A percentile compares a stretch with the other conserved stretches of the same genome.
These are phyloP conservation scores for Chlamydomonas eustigma DNA, from an alignment of 139 green algal species.

Conservation along the genomic window DNA sequence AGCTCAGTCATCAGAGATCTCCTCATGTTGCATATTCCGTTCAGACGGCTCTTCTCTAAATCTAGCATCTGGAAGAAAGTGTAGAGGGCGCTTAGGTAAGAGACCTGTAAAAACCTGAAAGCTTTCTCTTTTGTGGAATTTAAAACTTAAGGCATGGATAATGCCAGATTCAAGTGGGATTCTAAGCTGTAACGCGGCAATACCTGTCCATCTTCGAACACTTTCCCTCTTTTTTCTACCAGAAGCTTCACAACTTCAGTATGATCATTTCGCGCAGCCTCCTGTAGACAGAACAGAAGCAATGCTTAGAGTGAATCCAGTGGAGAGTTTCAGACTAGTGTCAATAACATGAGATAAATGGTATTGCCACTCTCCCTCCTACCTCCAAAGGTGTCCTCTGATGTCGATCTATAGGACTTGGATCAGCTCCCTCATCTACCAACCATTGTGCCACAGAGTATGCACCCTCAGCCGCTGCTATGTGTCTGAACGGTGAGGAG, in stretches of 20 bases:
- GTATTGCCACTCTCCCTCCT: too few relatives aligned
- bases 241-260: constrained; percentile 73
- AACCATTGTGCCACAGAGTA: constrained; percentile 82
- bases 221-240: constrained; percentile 47
- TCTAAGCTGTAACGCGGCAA: too few relatives aligned
- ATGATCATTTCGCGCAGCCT: constrained; percentile 77
- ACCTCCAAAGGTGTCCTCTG: constrained; percentile 82
- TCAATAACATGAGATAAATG: too few relatives aligned
- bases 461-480: constrained; percentile 70
- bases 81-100: too few relatives aligned
- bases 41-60: constrained; percentile 53
- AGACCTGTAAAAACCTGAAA: too few relatives aligned
- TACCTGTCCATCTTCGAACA: constrained; percentile 61
- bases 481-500: constrained; percentile 55
- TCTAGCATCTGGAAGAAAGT: constrained; percentile 35
- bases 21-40: constrained; percentile 56
- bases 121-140: too few relatives aligned
- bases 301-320: neutral
- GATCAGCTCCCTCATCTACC: constrained; percentile 51
- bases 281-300: constrained; percentile 34
- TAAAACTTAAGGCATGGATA: too few relatives aligned
- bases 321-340: too few relatives aligned
- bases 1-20: constrained; percentile 34
- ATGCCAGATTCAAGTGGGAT: too few relatives aligned
- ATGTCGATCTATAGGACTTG: constrained; percentile 76